A percentile compares a stretch with the other conserved stretches of the same genome.
phyloP scores from a whole-genome alignment of 2,329 filamentous ascomycete species.

The Chaetomiaceae sp. region DNA sequence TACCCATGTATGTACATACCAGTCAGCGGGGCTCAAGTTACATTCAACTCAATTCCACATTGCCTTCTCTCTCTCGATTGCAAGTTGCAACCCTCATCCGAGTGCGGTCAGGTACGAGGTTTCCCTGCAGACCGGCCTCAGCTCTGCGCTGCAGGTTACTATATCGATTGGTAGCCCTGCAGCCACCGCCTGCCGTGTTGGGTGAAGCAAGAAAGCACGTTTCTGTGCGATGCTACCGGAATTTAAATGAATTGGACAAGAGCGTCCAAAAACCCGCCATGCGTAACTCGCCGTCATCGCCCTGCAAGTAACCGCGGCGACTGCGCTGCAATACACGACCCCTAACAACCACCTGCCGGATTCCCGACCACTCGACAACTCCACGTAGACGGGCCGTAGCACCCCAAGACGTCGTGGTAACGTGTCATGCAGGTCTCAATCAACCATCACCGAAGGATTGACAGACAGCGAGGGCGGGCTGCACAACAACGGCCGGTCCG shows the following conservation, averaged over 20 bases:
- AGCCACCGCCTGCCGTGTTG: constrained; percentile 6
- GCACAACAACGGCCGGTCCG: no score
- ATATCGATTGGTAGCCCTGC: neutral
- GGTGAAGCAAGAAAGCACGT: neutral
- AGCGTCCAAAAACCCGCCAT: neutral
- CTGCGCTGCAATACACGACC: neutral
- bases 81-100: no score
- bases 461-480: no score
- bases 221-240: neutral
- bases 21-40: no score
- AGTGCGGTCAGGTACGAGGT: neutral
- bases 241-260: neutral
- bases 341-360: neutral
- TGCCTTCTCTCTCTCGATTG: no score
- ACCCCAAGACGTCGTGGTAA: constrained; percentile 14
- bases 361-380: neutral
- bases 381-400: neutral
- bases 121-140: neutral
- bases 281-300: neutral
- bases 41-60: no score
- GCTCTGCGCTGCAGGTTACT: neutral
- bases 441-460: neutral
- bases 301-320: neutral
- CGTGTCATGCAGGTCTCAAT: constrained; percentile 19
- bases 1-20: no score